Conservation (phyloP, 441 rosid genomes). For the Breynia disticha region DNA sequence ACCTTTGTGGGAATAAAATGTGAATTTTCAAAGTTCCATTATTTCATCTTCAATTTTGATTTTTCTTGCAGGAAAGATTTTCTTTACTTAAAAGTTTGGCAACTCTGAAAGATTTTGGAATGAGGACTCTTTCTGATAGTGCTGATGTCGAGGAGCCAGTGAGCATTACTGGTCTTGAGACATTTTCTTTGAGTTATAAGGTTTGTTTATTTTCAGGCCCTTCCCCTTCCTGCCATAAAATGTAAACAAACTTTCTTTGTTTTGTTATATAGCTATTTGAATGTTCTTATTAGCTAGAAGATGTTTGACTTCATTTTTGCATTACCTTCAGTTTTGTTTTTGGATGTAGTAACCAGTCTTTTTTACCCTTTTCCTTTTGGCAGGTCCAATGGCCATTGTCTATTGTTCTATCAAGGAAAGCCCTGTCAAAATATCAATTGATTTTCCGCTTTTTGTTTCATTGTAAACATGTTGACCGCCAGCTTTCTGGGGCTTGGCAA, state of each 20-base stretch:
- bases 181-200: conserved; percentile 95
- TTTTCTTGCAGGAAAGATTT: conserved; percentile 62
- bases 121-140: conserved; percentile 28
- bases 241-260: neutral
- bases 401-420: conserved; percentile 84
- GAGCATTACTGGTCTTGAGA: conserved; percentile 88
- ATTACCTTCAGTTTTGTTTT: neutral
- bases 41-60: conserved; percentile 7
- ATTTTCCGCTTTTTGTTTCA: conserved; percentile 88
- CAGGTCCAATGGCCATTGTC: conserved; percentile 98
- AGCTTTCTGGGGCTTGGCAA: conserved; percentile 96
- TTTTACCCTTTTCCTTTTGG: conserved; percentile 12
- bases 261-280: neutral
- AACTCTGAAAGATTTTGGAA: conserved; percentile 44
- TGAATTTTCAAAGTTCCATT: conserved; percentile 2
- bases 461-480: conserved; percentile 95
- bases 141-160: conserved; percentile 53
- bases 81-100: conserved; percentile 74
- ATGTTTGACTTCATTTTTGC: neutral
- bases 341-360: neutral
- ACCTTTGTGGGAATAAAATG: conserved; percentile 6
- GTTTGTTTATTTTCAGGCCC: conserved; percentile 24
- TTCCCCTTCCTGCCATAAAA: neutral
- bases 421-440: conserved; percentile 80
- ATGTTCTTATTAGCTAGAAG: neutral